These are phyloP conservation scores for Carex scoparia DNA, from an alignment of 176 grass and related monocot genomes.

Conservation along the genomic window DNA sequence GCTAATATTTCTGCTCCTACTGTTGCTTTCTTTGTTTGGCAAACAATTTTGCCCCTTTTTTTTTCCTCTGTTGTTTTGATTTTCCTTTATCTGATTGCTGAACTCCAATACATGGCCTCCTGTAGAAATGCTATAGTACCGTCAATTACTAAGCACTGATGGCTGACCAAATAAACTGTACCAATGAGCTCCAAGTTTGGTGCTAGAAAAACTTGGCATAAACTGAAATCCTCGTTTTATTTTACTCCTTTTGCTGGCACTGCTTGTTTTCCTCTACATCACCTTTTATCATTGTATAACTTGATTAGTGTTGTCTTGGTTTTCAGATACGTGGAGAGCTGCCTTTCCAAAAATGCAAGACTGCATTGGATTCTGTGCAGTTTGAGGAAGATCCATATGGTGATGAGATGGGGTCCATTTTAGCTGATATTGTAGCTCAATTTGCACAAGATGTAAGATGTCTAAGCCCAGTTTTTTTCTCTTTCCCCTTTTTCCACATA, in stretches of 20 bases:
- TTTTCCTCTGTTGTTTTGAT: neutral
- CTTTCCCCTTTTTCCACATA: neutral
- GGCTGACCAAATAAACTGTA: neutral
- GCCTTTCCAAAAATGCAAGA: slow-evolving; percentile 65
- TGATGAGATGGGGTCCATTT: slow-evolving; percentile 62
- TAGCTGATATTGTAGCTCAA: slow-evolving; percentile 87
- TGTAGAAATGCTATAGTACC: neutral
- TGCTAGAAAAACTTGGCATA: neutral
- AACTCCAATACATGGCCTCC: neutral
- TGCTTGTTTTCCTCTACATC: neutral
- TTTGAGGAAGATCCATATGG: slow-evolving; percentile 56
- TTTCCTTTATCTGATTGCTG: neutral
- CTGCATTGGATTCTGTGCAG: slow-evolving; percentile 70
- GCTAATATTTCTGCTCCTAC: neutral
- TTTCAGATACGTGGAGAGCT: slow-evolving; percentile 70
- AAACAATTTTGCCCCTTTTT: neutral
- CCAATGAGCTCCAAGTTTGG: neutral
- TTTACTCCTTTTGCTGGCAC: neutral
- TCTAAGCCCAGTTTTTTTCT: neutral
- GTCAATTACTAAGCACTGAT: neutral
- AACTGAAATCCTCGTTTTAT: neutral
- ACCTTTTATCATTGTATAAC: neutral
- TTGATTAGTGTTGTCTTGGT: neutral
- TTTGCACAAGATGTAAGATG: slow-evolving; percentile 90
- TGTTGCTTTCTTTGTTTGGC: neutral